These are phyloP conservation scores for Irpex sp. DNA, from an alignment of 1,284 basidiomycete species.

Conservation along the genomic window DNA sequence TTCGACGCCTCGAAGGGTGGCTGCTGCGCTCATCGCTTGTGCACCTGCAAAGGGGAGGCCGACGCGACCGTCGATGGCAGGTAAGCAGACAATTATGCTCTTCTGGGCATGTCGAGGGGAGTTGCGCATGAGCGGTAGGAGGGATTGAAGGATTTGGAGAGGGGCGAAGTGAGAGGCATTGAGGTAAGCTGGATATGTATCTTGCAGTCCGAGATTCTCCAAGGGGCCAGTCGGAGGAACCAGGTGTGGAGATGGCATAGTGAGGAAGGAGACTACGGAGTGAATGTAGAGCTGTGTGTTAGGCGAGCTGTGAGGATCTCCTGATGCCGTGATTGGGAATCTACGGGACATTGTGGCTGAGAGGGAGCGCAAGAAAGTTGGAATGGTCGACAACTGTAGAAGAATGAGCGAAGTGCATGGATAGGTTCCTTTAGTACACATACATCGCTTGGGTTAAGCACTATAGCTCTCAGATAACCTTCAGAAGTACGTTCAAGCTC, in stretches of 20 bases:
- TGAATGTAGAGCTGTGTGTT: slow-evolving; percentile 63
- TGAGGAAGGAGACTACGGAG: slow-evolving; percentile 68
- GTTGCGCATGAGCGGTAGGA: slow-evolving; percentile 70
- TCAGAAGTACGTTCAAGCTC: slow-evolving; percentile 59
- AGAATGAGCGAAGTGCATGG: neutral
- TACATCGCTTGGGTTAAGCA: slow-evolving; percentile 75
- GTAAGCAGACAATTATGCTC: slow-evolving; percentile 68
- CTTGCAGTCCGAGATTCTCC: slow-evolving; percentile 63
- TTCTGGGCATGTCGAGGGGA: slow-evolving; percentile 53
- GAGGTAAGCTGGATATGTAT: slow-evolving; percentile 65
- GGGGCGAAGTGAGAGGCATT: slow-evolving; percentile 71
- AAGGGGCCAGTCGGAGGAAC: slow-evolving; percentile 51
- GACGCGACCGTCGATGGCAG: slow-evolving; percentile 63
- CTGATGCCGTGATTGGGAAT: slow-evolving; percentile 72
- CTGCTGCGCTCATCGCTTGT: slow-evolving; percentile 69
- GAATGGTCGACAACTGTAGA: slow-evolving; percentile 61
- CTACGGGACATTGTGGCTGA: slow-evolving; percentile 74
- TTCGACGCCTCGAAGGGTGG: slow-evolving; percentile 64
- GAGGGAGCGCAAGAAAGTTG: slow-evolving; percentile 74
- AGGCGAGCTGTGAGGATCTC: slow-evolving; percentile 72
- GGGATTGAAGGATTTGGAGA: slow-evolving; percentile 68
- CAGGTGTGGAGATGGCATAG: slow-evolving; percentile 41
- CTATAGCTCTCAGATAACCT: slow-evolving; percentile 75
- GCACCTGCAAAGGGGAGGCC: slow-evolving; percentile 67
- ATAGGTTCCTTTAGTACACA: slow-evolving; percentile 14